Percentiles rank a stretch among this genome's conserved stretches.
phyloP scores from a whole-genome alignment of 2,329 filamentous ascomycete genomes.

The Sphaerulina vaccinii region DNA sequence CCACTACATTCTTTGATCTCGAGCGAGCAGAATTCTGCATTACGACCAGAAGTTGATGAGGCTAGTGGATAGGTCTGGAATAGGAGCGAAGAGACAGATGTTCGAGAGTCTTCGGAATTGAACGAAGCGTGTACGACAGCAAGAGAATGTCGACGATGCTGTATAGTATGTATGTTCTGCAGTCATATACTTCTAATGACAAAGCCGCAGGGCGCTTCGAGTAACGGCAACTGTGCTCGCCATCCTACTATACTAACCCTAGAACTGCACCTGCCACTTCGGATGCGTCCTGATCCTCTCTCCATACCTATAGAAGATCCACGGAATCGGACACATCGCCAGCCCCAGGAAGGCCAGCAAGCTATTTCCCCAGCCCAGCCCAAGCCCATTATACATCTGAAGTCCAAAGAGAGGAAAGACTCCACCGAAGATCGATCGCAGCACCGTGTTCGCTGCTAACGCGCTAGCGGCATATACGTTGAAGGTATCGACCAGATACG shows the following conservation, averaged over 20 bases:
- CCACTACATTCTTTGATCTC: too few species aligned
- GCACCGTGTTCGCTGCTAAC: conserved; percentile 63
- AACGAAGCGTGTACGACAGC: background rate
- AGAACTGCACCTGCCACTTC: conserved; percentile 24
- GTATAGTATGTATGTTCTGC: background rate
- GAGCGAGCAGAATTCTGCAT: too few species aligned
- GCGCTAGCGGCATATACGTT: conserved; percentile 61
- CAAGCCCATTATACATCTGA: conserved; percentile 58
- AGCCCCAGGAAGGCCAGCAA: conserved; percentile 54
- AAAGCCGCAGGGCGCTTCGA: conserved; percentile 1
- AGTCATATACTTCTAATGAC: background rate
- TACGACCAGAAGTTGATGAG: too few species aligned
- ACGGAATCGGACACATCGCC: conserved; percentile 47
- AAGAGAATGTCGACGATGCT: background rate
- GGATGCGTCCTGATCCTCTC: conserved; percentile 41
- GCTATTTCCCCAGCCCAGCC: conserved; percentile 61
- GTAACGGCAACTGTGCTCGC: background rate
- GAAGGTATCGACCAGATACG: conserved; percentile 66
- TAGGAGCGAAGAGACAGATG: too few species aligned
- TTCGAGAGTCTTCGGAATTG: too few species aligned
- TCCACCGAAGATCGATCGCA: conserved; percentile 57
- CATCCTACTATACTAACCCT: too few species aligned
- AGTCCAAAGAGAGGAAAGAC: conserved; percentile 58
- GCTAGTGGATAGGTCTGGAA: too few species aligned
- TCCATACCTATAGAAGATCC: conserved; percentile 47